Conservation (phyloP, 2,329 filamentous ascomycete genomes). For the Knoxdaviesia capensis region DNA sequence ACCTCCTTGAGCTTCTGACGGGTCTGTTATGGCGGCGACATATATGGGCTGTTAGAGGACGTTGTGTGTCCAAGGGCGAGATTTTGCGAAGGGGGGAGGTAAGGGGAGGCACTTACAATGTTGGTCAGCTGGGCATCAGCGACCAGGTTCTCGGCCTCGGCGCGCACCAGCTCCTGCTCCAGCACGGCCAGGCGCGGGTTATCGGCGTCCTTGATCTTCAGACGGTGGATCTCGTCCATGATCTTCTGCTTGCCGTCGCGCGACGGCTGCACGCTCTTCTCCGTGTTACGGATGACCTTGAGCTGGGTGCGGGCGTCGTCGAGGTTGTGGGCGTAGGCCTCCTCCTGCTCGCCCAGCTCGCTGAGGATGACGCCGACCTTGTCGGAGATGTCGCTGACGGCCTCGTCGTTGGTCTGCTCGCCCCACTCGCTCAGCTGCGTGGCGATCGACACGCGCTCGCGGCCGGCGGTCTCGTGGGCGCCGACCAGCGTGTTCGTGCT, state of each 20-base stretch:
- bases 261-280: constrained; percentile 84
- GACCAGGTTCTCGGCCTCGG: constrained; percentile 88
- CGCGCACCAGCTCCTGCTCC: constrained; percentile 90
- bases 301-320: constrained; percentile 68
- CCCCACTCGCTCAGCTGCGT: constrained; percentile 93
- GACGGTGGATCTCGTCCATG: constrained; percentile 72
- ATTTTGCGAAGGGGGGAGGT: neutral
- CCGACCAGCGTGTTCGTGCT: constrained; percentile 75
- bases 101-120: constrained; percentile 37
- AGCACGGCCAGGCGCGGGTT: constrained; percentile 63
- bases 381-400: constrained; percentile 76
- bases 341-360: constrained; percentile 89
- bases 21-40: constrained; percentile 32
- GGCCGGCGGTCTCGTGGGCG: constrained; percentile 66
- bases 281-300: constrained; percentile 89
- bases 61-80: constrained; percentile 3
- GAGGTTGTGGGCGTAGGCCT: constrained; percentile 64
- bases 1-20: constrained; percentile 92
- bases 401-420: constrained; percentile 73
- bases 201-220: constrained; percentile 83
- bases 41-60: neutral
- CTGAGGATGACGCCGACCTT: constrained; percentile 85
- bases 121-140: constrained; percentile 94
- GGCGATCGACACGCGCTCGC: constrained; percentile 69
- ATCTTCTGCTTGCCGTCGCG: constrained; percentile 77